Evolutionary conservation across 2,329 filamentous ascomycete species (phyloP), one percentile per base, ranked within the genome.

Genomic region (Talaromyces pinophilus): DNA sequence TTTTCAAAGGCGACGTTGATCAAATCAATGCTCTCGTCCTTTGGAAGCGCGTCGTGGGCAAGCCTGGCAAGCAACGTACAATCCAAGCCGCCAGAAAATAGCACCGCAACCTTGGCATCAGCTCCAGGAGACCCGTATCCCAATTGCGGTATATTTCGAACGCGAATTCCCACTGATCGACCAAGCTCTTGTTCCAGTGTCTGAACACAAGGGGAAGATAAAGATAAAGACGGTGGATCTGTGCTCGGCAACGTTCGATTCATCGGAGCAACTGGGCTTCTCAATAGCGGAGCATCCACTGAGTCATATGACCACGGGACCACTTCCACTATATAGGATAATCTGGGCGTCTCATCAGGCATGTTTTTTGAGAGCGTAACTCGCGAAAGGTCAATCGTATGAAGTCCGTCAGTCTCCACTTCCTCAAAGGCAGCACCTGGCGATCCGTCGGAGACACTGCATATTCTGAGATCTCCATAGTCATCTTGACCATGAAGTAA

Each of bases 1-100:
- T 99, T 99, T 77, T 99, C 92, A 73, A 99, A 99, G 0, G 94
- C 95, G 55, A 99, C 94, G 71, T 99, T 99, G 69, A 99, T 85
- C 8, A 99, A 83, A 74, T 98, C 95, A 68, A 99, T 88, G 1
- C 85, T 82, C 72, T 96, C 89, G 3, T 84, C 78, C 0, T 75
- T 15, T 0, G 91, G 90, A 1, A 98, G 76, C 2, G 96, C 78
- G 13, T 96, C 90, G 74, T 97, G 91, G 11, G 86, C 83, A 28
- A 98, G 79, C 52, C 93, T 87, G 25, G 94, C 94, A 59, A 99
- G 83, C 0, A 97, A 83, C 0, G 93, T 94, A 75, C 95, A 98
- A 77, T 99, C 95, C 6, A 99, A 85, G 0, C 95, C 95, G 1
- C 95, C 95, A 0, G 95, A 99, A 77, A 98, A 99, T 0, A 99